phyloP scores from a whole-genome alignment of 257 asterid species.

The Scutellaria barbata region DNA sequence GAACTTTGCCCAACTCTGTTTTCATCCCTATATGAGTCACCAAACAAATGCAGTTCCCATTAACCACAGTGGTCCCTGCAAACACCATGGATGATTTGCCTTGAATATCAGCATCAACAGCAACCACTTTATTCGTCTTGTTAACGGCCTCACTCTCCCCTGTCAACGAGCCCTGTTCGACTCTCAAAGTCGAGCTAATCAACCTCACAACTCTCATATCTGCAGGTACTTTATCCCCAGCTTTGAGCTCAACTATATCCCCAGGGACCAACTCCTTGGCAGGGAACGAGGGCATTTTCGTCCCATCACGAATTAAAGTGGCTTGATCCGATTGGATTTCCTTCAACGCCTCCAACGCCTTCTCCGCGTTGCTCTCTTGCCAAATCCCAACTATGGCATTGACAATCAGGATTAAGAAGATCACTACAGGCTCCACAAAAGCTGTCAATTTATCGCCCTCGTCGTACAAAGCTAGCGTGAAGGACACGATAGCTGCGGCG shows the following conservation, averaged over 20 bases:
- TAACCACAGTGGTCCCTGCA: slow-evolving; percentile 87
- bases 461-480: too few relatives aligned
- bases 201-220: slow-evolving; percentile 75
- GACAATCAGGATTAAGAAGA: slow-evolving; percentile 69
- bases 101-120: slow-evolving; percentile 43
- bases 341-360: slow-evolving; percentile 81
- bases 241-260: slow-evolving; percentile 75
- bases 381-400: slow-evolving; percentile 82
- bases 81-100: slow-evolving; percentile 78
- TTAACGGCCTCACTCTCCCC: slow-evolving; percentile 60
- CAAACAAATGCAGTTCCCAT: slow-evolving; percentile 65
- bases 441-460: slow-evolving; percentile 33
- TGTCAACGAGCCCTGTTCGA: slow-evolving; percentile 81
- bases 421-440: slow-evolving; percentile 77
- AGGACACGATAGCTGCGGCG: too few relatives aligned
- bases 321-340: slow-evolving; percentile 70
- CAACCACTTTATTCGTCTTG: slow-evolving; percentile 27
- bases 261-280: slow-evolving; percentile 85
- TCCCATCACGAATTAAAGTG: slow-evolving; percentile 34
- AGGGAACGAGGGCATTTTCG: slow-evolving; percentile 43
- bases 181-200: slow-evolving; percentile 69
- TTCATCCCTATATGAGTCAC: slow-evolving; percentile 69
- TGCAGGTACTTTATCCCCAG: slow-evolving; percentile 84
- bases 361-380: slow-evolving; percentile 92
- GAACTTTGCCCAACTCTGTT: slow-evolving; percentile 80